Base-by-base conservation (phyloP, 257 asterid species). In the Ballota nigra region DNA sequence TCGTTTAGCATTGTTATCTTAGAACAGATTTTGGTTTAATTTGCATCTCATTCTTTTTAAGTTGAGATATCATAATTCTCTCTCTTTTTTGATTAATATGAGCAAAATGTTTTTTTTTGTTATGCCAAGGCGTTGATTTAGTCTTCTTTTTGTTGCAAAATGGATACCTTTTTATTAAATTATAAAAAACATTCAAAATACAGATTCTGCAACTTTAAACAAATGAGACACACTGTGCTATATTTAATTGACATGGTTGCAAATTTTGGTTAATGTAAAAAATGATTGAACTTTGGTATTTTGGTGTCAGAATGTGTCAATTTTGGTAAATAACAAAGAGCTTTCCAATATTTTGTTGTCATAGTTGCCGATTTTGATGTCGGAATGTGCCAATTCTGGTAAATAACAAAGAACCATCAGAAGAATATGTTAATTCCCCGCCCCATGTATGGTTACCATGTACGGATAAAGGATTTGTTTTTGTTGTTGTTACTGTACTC, bases 401-500 rank as follows among this genome's bases (percentile, higher is more conserved):
- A 31, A 31, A 31, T 31, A 2, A 2, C 36, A 31, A 4, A 13
- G 19, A 15, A 15, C 19, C 2, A 15, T n/a, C 16, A 41, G 16
- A 41, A 41, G 4, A 40, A 40, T 10, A 40, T 40, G n/a, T 40
- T 40, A 40, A 40, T 10, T 40, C 47, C 47, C 47, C 2, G 47
- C 11, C 47, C 15, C 1, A 40, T 10, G 47, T 40, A 40, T 40
- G 47, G 11, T 40, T 40, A 40, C n/a, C 47, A 40, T 6, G 8
- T 13, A 13, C 6, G 51, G 51, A 43, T 43, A 4, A 43, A 43
- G 52, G 18, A 6, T 13, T 45, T 5, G 19, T 45, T 13, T 45
- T 29, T 13, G 51, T 43, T 13, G 16, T 41, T 41, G 49, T 41
- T 41, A 84, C 97, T 8, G n/a, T n/a, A n/a, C n/a, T n/a, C 20